A percentile compares a stretch with the other conserved stretches of the same genome.
Evolutionary conservation across 179 eudicot species (phyloP).

Genomic region (Patellifolia procumbens): DNA sequence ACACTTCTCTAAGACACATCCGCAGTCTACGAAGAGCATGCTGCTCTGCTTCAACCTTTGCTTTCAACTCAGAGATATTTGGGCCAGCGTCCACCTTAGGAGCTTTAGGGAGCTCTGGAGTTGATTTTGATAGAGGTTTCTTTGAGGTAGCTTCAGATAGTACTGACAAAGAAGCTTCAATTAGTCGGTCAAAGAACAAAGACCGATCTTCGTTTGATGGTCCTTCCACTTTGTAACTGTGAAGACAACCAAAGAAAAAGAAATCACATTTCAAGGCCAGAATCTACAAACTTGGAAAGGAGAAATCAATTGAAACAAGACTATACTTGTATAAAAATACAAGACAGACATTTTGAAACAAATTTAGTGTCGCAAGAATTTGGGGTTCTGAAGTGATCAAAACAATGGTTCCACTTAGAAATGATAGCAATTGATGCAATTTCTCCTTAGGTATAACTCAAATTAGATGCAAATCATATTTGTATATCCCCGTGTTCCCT

Average conservation of each 20-base stretch:
- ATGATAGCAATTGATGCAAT: neutral
- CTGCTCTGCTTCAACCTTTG: conserved; percentile 95
- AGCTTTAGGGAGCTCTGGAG: conserved; percentile 87
- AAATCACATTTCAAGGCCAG: neutral
- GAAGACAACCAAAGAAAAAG: conserved; percentile 25
- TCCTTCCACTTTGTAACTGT: conserved; percentile 65
- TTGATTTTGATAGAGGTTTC: conserved; percentile 42
- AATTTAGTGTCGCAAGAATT: neutral
- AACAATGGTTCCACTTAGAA: neutral
- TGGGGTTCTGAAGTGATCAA: conserved; percentile 1
- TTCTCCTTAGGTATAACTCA: neutral
- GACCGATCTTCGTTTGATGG: conserved; percentile 82
- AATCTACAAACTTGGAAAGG: neutral
- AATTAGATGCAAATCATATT: neutral
- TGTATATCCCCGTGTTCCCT: neutral
- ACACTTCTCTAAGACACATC: conserved; percentile 98
- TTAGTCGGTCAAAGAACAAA: conserved; percentile 71
- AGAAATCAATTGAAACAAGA: conserved; percentile 4
- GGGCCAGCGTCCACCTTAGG: conserved; percentile 82
- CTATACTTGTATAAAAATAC: neutral
- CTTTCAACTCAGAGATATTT: conserved; percentile 84
- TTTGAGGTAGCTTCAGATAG: conserved; percentile 46
- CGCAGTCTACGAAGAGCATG: conserved; percentile 96
- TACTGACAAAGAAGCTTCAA: conserved; percentile 79
- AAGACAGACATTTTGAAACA: neutral